Evolutionary conservation across 805 yeast genomes (phyloP), one percentile per base, ranked within the genome.

Genomic region (Scheffersomyces ergatensis): DNA sequence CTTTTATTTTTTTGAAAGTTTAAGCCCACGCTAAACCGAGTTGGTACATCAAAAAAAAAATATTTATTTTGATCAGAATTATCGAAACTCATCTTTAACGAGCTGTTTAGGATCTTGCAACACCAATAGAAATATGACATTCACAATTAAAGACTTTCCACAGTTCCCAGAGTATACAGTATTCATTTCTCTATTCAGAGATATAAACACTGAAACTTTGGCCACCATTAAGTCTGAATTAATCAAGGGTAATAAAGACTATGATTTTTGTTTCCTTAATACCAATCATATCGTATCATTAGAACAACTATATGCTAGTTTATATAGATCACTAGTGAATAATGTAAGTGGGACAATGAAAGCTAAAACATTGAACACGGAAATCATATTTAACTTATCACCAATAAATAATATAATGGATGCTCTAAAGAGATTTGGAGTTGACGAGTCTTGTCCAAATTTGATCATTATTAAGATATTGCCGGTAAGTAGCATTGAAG

Each of bases 361-460:
- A 48, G 82, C 95, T 8, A 80, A 75, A 48, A 74, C 81, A 0
- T 50, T 87, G 24, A 85, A 85, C 54, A 81, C 93, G 0, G 95
- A 88, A 53, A 68, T 84, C 30, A 75, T 86, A 18, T 77, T 82
- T 53, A 77, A 81, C 43, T 63, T 88, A 43, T 78, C 89, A 1
- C 88, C 92, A 2, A 73, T 79, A 6, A 82, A 80, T 49, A 85
- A 84, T 54, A 82, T 83, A 30, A 73, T 78, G 67, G 93, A 87
- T 44, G 83, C 89, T 1, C 67, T 87, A 46, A 77, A 74, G 47
- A 70, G 76, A 50, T 85, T 85, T 62, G 96, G 96, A 9, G 70
- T 87, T 14, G 77, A 79, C 38, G 75, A 72, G 24, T 63, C 65
- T 3, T 60, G 78, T 2, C 54, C 53, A 0, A 65, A 68, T 19